Evolutionary conservation across 2,329 filamentous ascomycete species (phyloP), one percentile per base, ranked within the genome.

Genomic region (Epichloe festucae): DNA sequence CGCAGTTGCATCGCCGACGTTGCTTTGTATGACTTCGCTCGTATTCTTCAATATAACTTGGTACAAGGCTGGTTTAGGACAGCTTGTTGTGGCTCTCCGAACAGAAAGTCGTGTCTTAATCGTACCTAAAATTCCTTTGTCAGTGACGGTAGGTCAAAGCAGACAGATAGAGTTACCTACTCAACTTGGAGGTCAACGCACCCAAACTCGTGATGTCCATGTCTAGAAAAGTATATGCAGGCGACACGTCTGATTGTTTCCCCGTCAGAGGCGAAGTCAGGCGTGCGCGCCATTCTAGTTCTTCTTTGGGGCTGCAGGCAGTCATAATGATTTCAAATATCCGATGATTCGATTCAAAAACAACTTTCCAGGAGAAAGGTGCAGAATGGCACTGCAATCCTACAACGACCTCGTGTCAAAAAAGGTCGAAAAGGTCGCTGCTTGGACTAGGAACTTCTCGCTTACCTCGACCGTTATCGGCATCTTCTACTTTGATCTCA

Each of bases 21-120:
- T 67, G 6, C 70, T 64, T 43, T 84, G 78, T 58, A 82, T 84
- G 46, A 80, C 72, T 2, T 79, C 77, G 59, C 83, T 83, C 0
- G 90, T 95, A 61, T 94, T 94, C 62, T 87, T 91, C 62, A 96
- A 80, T 46, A 95, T 85, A 49, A 95, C 82, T 61, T 93, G 87
- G 55, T 78, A 85, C 49, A 85, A 66, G 41, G 81, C 75, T 14
- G 79, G 77, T 58, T 82, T 87, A 14, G 82, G 74, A 15, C 85
- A 82, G 23, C 89, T 74, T 0, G 88, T 88, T 2, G 84, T 83
- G 31, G 88, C 81, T 54, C 88, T 78, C 58, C 91, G 87, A 55
- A 95, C 84, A 2, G 89, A 94, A 59, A 89, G 77, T 51, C 79
- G 78, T 53, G 84, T 78, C 53, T 83, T 78, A 57, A 81, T 66